Evolutionary conservation across 2,329 filamentous ascomycete species (phyloP).

Genomic region (Trichoderma simmonsii): DNA sequence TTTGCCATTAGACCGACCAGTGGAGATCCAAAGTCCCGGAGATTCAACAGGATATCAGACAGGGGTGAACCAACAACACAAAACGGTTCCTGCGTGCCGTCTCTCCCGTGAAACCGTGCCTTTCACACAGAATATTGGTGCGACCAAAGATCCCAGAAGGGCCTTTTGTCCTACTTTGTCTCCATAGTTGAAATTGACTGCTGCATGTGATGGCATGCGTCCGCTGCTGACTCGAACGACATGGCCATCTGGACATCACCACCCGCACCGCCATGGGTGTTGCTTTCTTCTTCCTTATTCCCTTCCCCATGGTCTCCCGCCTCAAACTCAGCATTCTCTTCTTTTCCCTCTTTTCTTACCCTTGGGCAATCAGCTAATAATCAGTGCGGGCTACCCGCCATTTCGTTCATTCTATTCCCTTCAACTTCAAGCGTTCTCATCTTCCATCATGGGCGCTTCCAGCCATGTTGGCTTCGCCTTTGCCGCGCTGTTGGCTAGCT

Average conservation of each 20-base stretch:
- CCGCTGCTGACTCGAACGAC: background rate
- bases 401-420: background rate
- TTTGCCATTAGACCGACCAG: background rate
- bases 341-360: background rate
- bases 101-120: background rate
- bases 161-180: background rate
- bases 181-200: background rate
- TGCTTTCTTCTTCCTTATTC: background rate
- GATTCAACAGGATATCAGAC: background rate
- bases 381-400: background rate
- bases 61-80: background rate
- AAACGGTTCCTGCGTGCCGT: background rate
- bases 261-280: background rate
- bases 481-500: background rate
- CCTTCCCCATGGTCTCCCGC: background rate
- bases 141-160: background rate
- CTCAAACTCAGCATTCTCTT: background rate
- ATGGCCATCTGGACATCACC: background rate
- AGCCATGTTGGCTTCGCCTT: background rate
- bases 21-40: background rate
- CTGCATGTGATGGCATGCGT: background rate
- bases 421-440: background rate
- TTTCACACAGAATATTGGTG: background rate
- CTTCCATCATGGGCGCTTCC: background rate
- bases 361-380: background rate